Evolutionary conservation across 352 stramenopile species (phyloP).

Genomic region (Globisporangium solare): DNA sequence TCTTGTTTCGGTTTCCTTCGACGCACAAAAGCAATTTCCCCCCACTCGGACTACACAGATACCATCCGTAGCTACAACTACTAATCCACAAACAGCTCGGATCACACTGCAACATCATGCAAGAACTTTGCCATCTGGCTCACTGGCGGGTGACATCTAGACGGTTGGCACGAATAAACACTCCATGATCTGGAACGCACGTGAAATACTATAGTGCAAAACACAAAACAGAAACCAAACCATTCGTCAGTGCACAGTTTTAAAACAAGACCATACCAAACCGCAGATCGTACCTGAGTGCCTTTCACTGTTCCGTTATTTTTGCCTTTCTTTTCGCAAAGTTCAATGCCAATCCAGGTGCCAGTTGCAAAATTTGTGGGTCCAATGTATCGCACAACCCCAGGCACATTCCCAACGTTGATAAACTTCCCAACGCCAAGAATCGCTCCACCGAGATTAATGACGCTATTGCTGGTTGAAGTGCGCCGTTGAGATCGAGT

Average conservation of each 20-base stretch:
- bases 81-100: too few relatives aligned
- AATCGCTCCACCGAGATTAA: conserved; percentile 36
- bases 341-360: conserved; percentile 73
- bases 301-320: conserved; percentile 59
- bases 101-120: neutral
- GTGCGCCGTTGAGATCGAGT: conserved; percentile 7
- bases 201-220: conserved; percentile 43
- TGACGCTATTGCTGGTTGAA: conserved; percentile 29
- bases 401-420: conserved; percentile 46
- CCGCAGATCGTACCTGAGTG: conserved; percentile 15
- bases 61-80: too few relatives aligned
- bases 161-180: conserved; percentile 65
- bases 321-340: conserved; percentile 55
- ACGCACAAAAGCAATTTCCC: too few relatives aligned
- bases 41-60: too few relatives aligned
- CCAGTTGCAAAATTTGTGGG: conserved; percentile 53
- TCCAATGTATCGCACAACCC: conserved; percentile 66
- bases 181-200: conserved; percentile 45
- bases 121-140: too few relatives aligned
- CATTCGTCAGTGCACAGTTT: neutral
- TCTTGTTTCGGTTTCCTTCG: too few relatives aligned
- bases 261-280: neutral
- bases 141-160: conserved; percentile 26
- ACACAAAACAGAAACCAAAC: neutral
- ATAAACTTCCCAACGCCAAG: conserved; percentile 55